phyloP scores from a whole-genome alignment of 257 asterid genomes.

The Solanum ossicruentum region DNA sequence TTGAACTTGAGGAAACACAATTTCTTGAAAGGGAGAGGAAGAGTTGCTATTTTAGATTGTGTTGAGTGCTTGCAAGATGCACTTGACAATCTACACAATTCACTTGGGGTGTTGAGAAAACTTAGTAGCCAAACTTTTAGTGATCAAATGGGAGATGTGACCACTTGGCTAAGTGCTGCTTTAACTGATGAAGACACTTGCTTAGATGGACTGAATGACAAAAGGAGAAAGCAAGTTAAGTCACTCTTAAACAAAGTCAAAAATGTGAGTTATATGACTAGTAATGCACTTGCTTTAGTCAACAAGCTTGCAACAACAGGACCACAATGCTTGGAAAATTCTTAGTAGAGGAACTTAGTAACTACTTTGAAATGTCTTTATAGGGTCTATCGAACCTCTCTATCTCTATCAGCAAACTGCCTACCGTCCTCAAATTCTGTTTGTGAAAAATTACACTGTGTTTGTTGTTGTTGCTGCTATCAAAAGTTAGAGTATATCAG shows the following conservation, averaged over 20 bases:
- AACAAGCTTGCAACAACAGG: conserved; percentile 56
- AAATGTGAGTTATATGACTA: conserved; percentile 37
- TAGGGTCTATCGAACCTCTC: background rate
- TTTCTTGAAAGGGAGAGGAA: conserved; percentile 10
- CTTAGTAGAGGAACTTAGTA: background rate
- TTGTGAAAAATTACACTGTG: no score
- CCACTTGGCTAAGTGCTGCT: conserved; percentile 69
- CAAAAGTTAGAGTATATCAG: no score
- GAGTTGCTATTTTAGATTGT: conserved; percentile 35
- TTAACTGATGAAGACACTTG: conserved; percentile 66
- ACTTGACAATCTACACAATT: conserved; percentile 45
- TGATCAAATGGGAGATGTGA: conserved; percentile 45
- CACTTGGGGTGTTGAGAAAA: conserved; percentile 36
- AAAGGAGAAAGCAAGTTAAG: conserved; percentile 12
- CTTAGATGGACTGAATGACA: conserved; percentile 34
- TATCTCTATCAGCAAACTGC: background rate
- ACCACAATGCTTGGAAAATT: conserved; percentile 8
- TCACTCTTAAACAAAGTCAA: conserved; percentile 17
- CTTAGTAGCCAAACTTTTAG: conserved; percentile 19
- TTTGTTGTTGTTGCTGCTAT: no score
- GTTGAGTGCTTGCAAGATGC: conserved; percentile 39
- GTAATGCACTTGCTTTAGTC: conserved; percentile 62
- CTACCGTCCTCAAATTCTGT: no score
- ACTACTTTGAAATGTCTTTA: background rate
- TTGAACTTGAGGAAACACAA: background rate